phyloP scores from a whole-genome alignment of 192 early-diverging fungal species.

The Umbelopsis sp. region DNA sequence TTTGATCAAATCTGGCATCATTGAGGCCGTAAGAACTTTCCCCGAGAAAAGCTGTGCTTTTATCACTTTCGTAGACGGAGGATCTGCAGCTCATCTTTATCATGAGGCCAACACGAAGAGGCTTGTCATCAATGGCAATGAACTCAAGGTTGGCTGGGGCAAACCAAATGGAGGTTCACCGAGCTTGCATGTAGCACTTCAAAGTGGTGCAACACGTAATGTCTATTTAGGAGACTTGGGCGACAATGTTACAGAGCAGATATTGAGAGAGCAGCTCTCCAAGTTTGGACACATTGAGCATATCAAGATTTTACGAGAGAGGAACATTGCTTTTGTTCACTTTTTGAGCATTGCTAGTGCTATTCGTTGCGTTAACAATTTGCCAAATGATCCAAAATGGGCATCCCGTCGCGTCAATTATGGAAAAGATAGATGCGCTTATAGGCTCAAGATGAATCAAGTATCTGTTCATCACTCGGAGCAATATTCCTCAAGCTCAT shows the following conservation, averaged over 20 bases:
- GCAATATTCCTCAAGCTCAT: constrained; percentile 28
- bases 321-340: constrained; percentile 85
- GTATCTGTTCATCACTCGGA: constrained; percentile 21
- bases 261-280: constrained; percentile 59
- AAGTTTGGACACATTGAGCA: constrained; percentile 76
- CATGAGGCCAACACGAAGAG: constrained; percentile 52
- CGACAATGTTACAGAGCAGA: constrained; percentile 58
- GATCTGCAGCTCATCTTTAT: constrained; percentile 64
- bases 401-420: constrained; percentile 66
- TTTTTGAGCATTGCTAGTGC: constrained; percentile 71
- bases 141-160: constrained; percentile 81
- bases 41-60: constrained; percentile 83
- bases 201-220: constrained; percentile 74
- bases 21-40: constrained; percentile 72
- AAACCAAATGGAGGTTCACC: constrained; percentile 56
- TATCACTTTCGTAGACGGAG: constrained; percentile 75
- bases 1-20: constrained; percentile 65
- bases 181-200: constrained; percentile 61
- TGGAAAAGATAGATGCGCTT: constrained; percentile 84
- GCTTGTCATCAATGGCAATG: constrained; percentile 56
- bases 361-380: constrained; percentile 68
- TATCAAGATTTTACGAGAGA: constrained; percentile 71
- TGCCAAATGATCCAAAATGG: constrained; percentile 64
- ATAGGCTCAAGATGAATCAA: constrained; percentile 31
- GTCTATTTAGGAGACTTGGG: constrained; percentile 84